A percentile compares a stretch with the other conserved stretches of the same genome.
phyloP scores from a whole-genome alignment of 2,329 filamentous ascomycete genomes.

The Aspergillus caelatus region DNA sequence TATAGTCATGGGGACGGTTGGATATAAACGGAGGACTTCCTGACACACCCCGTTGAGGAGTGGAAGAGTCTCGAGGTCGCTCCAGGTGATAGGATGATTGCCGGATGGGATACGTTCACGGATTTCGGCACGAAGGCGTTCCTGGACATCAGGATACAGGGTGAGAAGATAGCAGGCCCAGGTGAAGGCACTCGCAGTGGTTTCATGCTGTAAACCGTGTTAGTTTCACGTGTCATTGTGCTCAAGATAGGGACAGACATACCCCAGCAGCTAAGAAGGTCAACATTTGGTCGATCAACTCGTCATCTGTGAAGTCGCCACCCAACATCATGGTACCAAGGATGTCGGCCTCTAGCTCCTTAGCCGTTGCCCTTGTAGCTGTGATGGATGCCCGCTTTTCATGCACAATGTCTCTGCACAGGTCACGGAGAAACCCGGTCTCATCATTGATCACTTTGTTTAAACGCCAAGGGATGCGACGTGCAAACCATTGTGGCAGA shows the following conservation, averaged over 20 bases:
- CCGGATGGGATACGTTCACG: constrained; percentile 48
- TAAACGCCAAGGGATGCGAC: constrained; percentile 45
- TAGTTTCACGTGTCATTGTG: constrained; percentile 8
- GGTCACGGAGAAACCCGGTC: constrained; percentile 32
- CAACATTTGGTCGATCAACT: constrained; percentile 47
- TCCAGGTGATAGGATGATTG: constrained; percentile 29
- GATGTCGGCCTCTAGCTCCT: constrained; percentile 41
- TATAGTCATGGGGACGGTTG: constrained; percentile 43
- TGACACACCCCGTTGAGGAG: constrained; percentile 72
- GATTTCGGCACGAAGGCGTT: constrained; percentile 54
- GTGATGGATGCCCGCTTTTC: constrained; percentile 35
- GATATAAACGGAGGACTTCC: constrained; percentile 64
- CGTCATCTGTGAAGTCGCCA: constrained; percentile 41
- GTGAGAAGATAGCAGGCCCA: constrained; percentile 59
- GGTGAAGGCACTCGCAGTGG: constrained; percentile 56
- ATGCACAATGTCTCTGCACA: constrained; percentile 39
- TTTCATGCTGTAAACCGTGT: constrained; percentile 50
- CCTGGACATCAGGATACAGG: constrained; percentile 53
- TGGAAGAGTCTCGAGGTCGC: constrained; percentile 55
- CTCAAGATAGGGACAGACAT: constrained; percentile 9
- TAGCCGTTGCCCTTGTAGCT: constrained; percentile 39
- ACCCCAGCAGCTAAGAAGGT: constrained; percentile 46
- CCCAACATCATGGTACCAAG: constrained; percentile 42
- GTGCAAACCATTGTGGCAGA: constrained; percentile 55
- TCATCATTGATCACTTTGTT: constrained; percentile 35